Evolutionary conservation across 768 basidiomycete genomes (phyloP), one percentile per base, ranked within the genome.

Genomic region (Hericium coralloides): DNA sequence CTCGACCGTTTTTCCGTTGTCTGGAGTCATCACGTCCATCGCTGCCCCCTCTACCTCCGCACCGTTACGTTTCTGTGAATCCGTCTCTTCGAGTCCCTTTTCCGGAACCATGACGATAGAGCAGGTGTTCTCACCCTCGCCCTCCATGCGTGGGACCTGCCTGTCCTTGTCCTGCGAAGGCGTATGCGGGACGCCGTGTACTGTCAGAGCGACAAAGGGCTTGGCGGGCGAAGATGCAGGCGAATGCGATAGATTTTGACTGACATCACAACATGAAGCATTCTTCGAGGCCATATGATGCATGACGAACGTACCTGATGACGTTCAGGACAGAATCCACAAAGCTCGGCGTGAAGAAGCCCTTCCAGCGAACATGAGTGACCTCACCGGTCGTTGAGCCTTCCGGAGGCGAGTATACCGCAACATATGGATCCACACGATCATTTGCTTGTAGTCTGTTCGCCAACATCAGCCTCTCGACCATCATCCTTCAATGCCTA

Each of bases 381-480:
- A 84, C 64, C 26, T 73, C 70, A 3, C 76, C 82, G 17, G 81
- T 62, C 22, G 60, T 60, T 4, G 72, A 74, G 0, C 78, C 74
- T 2, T 68, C 55, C 0, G 85, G 85, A 2, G 76, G 69, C 20
- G 79, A 76, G 65, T 89, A 90, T 10, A 87, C 71, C 1, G 85
- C 81, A 10, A 89, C 75, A 58, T 80, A 89, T 10, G 87, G 82
- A 60, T 88, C 83, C 25, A 82, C 80, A 49, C 80, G 76, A 61
- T 89, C 87, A 61, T 81, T 81, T 4, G 73, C 79, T 38, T 72
- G 67, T 4, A 90, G 66, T 63, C 88, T 90, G 59, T 12, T 3
- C 15, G n/a, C 49, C 12, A 38, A 1, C 12, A 22, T 49, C 41
- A 37, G 56, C 14, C 12, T 22, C 18, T 31, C 9, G 37, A 18